These are phyloP conservation scores for Mycena vitilis DNA, from an alignment of 768 basidiomycete genomes.

Conservation along the genomic window DNA sequence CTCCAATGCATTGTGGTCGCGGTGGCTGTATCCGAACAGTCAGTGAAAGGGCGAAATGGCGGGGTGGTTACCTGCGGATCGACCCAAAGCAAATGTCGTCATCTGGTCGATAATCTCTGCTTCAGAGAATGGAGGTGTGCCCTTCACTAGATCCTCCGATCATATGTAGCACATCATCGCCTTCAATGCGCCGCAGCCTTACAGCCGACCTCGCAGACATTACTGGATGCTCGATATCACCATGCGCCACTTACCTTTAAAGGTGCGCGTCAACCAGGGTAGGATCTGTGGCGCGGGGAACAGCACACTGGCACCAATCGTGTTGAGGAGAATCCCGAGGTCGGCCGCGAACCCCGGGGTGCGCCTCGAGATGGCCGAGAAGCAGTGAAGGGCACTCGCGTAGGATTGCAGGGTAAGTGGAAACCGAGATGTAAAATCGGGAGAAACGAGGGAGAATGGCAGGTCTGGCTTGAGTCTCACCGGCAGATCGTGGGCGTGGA, in stretches of 20 bases:
- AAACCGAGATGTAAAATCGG: too few relatives aligned
- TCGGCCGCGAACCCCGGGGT: conserved; percentile 2
- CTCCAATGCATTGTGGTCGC: conserved; percentile 27
- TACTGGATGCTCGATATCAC: conserved; percentile 4
- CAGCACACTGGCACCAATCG: conserved; percentile 6
- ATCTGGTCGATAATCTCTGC: conserved; percentile 25
- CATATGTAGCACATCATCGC: conserved; percentile 21
- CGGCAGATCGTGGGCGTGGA: too few relatives aligned
- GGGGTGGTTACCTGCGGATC: conserved; percentile 14
- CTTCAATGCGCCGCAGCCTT: conserved; percentile 9
- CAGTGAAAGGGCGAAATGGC: background rate
- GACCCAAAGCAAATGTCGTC: conserved; percentile 12
- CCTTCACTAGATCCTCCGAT: conserved; percentile 11
- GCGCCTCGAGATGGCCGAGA: conserved; percentile 6
- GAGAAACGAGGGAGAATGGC: too few relatives aligned
- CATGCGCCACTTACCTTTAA: conserved; percentile 21
- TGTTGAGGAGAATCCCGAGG: conserved; percentile 22
- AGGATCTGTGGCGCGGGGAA: conserved; percentile 13
- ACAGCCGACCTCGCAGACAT: background rate
- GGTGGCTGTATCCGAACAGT: conserved; percentile 5
- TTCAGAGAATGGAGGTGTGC: conserved; percentile 4
- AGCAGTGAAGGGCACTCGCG: too few relatives aligned
- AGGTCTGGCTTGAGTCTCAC: too few relatives aligned
- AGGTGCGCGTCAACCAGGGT: conserved; percentile 22
- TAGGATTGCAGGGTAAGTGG: too few relatives aligned